A percentile compares a stretch with the other conserved stretches of the same genome.
These are phyloP conservation scores for Colletotrichum tropicale DNA, from an alignment of 2,329 filamentous ascomycete species.

Conservation along the genomic window DNA sequence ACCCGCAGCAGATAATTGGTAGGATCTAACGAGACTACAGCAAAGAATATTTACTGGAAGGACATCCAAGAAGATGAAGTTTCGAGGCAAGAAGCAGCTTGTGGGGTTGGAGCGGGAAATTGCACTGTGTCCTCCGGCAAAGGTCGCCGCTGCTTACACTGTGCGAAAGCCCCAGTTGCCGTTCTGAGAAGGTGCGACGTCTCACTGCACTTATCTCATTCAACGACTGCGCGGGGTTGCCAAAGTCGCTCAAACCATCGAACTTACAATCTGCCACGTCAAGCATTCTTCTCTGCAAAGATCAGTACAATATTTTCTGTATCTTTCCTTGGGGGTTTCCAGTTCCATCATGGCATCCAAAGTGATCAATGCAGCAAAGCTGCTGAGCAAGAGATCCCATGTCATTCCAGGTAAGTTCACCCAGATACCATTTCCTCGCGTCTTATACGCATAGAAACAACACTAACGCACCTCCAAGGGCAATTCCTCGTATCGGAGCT, in stretches of 20 bases:
- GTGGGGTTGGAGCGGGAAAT: not conserved
- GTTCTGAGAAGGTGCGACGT: slow-evolving; percentile 17
- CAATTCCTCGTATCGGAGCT: slow-evolving; percentile 79
- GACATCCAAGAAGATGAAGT: not conserved
- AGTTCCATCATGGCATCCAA: slow-evolving; percentile 13
- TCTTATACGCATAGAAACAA: not conserved
- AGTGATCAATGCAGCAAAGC: slow-evolving; percentile 38
- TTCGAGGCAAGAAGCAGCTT: not conserved
- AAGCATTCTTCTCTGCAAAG: not conserved
- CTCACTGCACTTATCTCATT: slow-evolving; percentile 1
- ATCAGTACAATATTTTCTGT: not conserved
- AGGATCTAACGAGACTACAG: not conserved
- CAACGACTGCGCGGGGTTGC: slow-evolving; percentile 3
- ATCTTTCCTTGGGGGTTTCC: too few relatives aligned
- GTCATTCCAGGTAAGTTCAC: slow-evolving; percentile 32
- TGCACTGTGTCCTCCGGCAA: not conserved
- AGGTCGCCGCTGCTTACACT: not conserved
- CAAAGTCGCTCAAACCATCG: not conserved
- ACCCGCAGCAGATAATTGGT: not conserved
- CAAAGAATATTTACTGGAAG: not conserved
- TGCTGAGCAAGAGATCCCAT: slow-evolving; percentile 48
- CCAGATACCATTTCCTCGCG: not conserved
- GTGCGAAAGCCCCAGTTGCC: not conserved
- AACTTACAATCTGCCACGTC: not conserved
- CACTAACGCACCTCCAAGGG: slow-evolving; percentile 48